Evolutionary conservation across 306 rosid species (phyloP), one percentile per base, ranked within the genome.

Genomic region (Fragaria ananassa): DNA sequence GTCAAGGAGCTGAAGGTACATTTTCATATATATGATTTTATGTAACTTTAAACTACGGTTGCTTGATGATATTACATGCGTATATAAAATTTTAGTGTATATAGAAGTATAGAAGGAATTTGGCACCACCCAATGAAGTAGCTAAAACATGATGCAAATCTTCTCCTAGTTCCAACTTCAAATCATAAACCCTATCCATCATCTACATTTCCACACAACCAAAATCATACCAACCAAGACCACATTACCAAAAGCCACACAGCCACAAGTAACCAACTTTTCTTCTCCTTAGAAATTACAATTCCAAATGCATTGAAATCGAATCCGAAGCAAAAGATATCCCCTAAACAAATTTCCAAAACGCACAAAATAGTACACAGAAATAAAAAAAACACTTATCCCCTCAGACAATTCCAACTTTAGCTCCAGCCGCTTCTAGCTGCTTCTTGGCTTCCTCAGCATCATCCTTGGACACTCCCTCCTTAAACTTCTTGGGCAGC

Each of bases 351-450:
- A 41, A 3, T 34, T 62, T 58, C 45, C 51, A 67, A 6, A 17
- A 41, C 4, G 4, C 6, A 12, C 79, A n/a, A 61, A 57, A 35
- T 73, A 74, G 44, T 73, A 84, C 51, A 42, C 49, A 39, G 58
- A 80, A 71, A 14, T 45, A 41, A 23, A 44, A n/a, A 51, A 39
- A 41, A 37, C 80, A 50, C 58, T 14, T 37, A 37, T 10, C 11
- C 21, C 27, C 68, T 82, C 39, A 89, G 81, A 79, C 93, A 84
- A 94, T 86, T 35, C 80, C 53, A 51, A 94, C 71, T 85, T 94
- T 94, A 10, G 97, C 98, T 60, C 98, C 98, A 42, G 98, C 98
- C 19, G 34, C 97, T 84, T 94, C 98, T 0, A 94, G 97, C 84
- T 88, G 93, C 84, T 94, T 94, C 91, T 90, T 94, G 1, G 96